phyloP scores from a whole-genome alignment of 495 filamentous ascomycete species.

The Podospora fimiseda region DNA sequence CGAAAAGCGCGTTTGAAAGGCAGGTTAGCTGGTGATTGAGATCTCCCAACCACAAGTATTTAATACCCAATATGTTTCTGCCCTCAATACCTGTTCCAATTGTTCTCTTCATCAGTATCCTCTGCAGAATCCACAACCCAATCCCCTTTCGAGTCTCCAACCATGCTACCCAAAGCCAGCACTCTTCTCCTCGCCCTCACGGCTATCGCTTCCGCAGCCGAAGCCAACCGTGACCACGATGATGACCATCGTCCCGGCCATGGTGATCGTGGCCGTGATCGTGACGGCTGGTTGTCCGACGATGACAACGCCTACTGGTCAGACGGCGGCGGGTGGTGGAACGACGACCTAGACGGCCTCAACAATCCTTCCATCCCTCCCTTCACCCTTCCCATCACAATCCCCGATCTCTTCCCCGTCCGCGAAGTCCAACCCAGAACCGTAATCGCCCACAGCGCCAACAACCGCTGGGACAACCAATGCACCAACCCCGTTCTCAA shows the following conservation, averaged over 20 bases:
- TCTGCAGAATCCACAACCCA: not conserved
- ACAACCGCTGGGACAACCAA: not conserved
- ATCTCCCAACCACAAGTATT: too few species aligned
- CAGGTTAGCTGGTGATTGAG: too few species aligned
- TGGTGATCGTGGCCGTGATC: too few species aligned
- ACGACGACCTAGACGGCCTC: too few species aligned
- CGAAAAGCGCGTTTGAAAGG: too few species aligned
- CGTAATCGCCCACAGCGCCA: constrained; percentile 6
- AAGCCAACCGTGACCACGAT: too few species aligned
- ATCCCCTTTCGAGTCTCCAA: not conserved
- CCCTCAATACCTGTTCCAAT: too few species aligned
- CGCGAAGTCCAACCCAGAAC: constrained; percentile 8
- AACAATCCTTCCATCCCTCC: not conserved
- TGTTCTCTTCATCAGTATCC: not conserved
- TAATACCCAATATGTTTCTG: too few species aligned
- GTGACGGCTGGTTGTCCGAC: too few species aligned
- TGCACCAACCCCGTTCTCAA: constrained; percentile 9
- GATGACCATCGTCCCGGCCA: too few species aligned
- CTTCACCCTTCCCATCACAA: constrained; percentile 1
- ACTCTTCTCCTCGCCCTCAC: not conserved
- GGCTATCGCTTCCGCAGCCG: not conserved
- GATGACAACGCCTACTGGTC: too few species aligned
- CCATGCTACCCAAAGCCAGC: not conserved
- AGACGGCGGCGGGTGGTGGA: too few species aligned
- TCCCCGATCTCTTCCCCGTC: not conserved